Conservation (phyloP, 306 rosid genomes). For the Gillenia trifoliata region DNA sequence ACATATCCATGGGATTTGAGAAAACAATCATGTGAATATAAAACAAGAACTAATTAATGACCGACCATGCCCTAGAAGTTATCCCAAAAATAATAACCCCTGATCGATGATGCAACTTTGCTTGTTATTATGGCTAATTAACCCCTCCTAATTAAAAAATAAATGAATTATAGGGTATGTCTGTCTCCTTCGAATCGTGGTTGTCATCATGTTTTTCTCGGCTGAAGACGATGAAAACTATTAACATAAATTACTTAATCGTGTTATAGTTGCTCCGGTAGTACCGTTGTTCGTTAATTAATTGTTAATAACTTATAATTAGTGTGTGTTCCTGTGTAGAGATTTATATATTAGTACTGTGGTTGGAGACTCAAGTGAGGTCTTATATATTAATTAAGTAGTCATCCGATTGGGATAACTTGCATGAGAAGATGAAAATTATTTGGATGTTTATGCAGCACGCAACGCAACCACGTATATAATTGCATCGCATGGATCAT, state of each 20-base stretch:
- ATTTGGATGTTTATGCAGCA: conserved; percentile 6
- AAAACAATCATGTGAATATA: background rate
- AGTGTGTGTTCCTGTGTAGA: background rate
- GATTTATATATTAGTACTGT: background rate
- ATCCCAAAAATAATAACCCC: background rate
- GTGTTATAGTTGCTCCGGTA: background rate
- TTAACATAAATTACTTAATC: background rate
- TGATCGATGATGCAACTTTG: conserved; percentile 16
- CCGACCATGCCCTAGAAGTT: conserved; percentile 2
- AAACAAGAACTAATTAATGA: background rate
- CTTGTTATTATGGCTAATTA: conserved; percentile 8
- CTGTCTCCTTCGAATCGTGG: background rate
- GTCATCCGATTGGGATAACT: conserved; percentile 15
- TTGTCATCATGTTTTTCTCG: background rate
- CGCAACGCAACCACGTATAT: conserved; percentile 23
- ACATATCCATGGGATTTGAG: background rate
- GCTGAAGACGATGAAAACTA: background rate
- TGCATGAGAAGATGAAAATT: conserved; percentile 9
- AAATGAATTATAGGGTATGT: background rate
- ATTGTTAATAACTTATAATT: background rate
- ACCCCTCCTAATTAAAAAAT: background rate
- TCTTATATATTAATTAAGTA: background rate
- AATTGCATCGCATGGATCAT: background rate
- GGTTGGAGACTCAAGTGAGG: conserved; percentile 3
- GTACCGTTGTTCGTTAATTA: background rate